Evolutionary conservation across 225 moss, liverwort and hornwort genomes (phyloP), one percentile per base, ranked within the genome.

Genomic region (Physcomitrellopsis africana): DNA sequence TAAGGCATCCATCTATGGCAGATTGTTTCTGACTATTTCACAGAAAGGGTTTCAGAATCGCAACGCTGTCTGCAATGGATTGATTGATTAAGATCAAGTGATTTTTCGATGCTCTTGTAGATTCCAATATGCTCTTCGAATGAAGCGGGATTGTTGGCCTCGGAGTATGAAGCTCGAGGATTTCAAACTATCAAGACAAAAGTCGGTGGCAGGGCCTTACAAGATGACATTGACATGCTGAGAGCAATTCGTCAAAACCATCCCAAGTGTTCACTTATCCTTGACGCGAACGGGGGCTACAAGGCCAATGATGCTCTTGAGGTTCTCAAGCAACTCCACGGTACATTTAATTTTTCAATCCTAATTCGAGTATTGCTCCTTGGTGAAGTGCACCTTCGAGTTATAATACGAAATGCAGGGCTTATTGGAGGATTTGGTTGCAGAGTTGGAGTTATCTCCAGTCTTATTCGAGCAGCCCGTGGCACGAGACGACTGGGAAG

Each of bases 281-380:
- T 96, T 42, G 96, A 96, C 79, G 96, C 94, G 13, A 96, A 96
- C 64, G 92, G 88, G 74, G 87, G 92, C 29, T 96, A 93, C 78
- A 79, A 26, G 41, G 76, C 83, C 16, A 70, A 75, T 64, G 86
- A 90, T 20, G 92, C 96, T 72, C 84, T 96, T 44, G 86, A 93
- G 70, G 87, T 93, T 85, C 85, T 96, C n/a, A 69, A 77, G 63
- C 80, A 83, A 72, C 86, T 96, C 73, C 76, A 92, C 60, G 84
- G 96, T 96, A 89, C 32, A 61, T 55, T 80, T 19, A 17, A 57
- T 55, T 29, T 42, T 72, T 68, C 17, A 51, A 51, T 46, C 71
- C 49, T 63, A 63, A 56, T 72, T 56, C 14, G 17, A 22, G 22
- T 3, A 22, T 45, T 63, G 43, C 32, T 32, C 41, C 27, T 59